A percentile compares a stretch with the other conserved stretches of the same genome.
These are phyloP conservation scores for Pelargonium myrrhifolium DNA, from an alignment of 441 rosid genomes.

Conservation along the genomic window DNA sequence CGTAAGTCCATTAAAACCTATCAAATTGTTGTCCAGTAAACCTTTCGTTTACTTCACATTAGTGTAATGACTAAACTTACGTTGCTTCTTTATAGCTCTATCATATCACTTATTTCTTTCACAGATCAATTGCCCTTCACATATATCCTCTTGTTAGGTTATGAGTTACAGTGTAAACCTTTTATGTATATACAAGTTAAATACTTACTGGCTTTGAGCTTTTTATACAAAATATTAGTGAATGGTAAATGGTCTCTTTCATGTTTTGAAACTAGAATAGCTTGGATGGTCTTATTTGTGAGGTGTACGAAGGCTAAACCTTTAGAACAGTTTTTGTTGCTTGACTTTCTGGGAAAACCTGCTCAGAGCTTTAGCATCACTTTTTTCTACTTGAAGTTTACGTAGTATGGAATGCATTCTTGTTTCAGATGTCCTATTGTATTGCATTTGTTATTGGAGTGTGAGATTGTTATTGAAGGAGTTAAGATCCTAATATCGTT, in stretches of 20 bases:
- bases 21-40: slow-evolving; percentile 1
- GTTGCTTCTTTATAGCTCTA: neutral
- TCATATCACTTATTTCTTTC: neutral
- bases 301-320: neutral
- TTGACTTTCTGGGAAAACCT: slow-evolving; percentile 1
- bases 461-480: neutral
- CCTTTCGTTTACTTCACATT: neutral
- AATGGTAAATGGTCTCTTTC: neutral
- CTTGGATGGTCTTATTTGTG: slow-evolving; percentile 4
- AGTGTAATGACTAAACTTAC: neutral
- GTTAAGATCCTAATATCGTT: neutral
- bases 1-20: slow-evolving; percentile 45
- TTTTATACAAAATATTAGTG: neutral
- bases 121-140: neutral
- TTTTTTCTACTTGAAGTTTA: slow-evolving; percentile 1
- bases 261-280: neutral
- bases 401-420: neutral
- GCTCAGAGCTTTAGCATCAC: slow-evolving; percentile 5
- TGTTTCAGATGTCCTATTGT: neutral
- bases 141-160: neutral
- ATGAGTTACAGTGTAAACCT: slow-evolving; percentile 1
- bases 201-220: neutral
- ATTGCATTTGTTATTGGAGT: neutral
- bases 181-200: neutral
- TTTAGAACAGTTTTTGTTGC: slow-evolving; percentile 3